Conservation (phyloP, 169 alveolate genomes). For the Plasmodium blacklocki region DNA sequence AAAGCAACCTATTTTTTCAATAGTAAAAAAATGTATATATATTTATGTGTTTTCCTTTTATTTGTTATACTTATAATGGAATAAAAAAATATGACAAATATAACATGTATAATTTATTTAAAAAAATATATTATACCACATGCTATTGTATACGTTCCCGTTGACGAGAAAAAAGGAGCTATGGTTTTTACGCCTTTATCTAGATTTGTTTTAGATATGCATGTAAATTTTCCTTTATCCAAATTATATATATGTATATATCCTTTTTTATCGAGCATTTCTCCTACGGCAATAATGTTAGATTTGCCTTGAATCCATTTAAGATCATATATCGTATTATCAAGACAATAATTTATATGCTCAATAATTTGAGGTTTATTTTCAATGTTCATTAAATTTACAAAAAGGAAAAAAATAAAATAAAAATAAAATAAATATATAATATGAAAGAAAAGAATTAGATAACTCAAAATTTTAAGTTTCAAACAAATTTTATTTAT, state of each 20-base stretch:
- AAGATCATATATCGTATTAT: slow-evolving; percentile 90
- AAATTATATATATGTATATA: slow-evolving; percentile 86
- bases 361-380: slow-evolving; percentile 93
- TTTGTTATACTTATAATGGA: background rate
- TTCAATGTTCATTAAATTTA: slow-evolving; percentile 86
- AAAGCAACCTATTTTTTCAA: slow-evolving; percentile 83
- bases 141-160: slow-evolving; percentile 84
- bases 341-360: slow-evolving; percentile 85
- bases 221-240: slow-evolving; percentile 85
- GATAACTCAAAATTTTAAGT: too few relatives aligned
- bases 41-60: too few relatives aligned
- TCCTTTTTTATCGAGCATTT: slow-evolving; percentile 90
- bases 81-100: background rate
- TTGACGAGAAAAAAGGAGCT: slow-evolving; percentile 85
- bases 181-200: slow-evolving; percentile 86
- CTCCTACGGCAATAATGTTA: slow-evolving; percentile 87
- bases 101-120: background rate
- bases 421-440: background rate
- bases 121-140: slow-evolving; percentile 36
- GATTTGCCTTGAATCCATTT: slow-evolving; percentile 92
- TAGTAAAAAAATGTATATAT: background rate
- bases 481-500: too few relatives aligned
- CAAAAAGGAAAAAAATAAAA: background rate
- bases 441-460: too few relatives aligned
- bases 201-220: slow-evolving; percentile 79